phyloP scores from a whole-genome alignment of 352 stramenopile species.

The Blastocystis sp. region DNA sequence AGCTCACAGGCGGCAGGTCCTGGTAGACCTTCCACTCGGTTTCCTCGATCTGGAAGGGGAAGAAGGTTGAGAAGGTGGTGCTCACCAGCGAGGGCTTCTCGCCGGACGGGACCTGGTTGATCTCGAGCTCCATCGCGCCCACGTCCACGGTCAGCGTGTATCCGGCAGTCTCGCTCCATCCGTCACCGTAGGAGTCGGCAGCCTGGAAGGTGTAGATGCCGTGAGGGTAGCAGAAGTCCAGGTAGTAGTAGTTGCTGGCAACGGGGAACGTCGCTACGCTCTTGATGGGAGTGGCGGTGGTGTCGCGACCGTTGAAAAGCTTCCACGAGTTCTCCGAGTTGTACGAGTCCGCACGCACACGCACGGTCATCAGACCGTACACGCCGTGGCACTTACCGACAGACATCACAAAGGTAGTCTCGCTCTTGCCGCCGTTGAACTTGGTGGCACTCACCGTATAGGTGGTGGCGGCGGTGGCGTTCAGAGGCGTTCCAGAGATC shows the following conservation, averaged over 20 bases:
- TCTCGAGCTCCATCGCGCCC: not conserved
- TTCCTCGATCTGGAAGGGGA: constrained; percentile 20
- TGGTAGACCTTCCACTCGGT: not conserved
- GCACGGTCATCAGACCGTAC: not conserved
- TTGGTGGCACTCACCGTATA: not conserved
- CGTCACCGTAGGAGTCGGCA: not conserved
- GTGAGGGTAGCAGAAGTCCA: not conserved
- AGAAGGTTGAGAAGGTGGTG: not conserved
- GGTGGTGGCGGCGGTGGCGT: not conserved
- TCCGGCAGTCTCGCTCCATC: not conserved
- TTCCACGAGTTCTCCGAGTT: not conserved
- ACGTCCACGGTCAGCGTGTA: not conserved
- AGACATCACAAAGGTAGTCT: not conserved
- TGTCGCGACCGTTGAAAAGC: not conserved
- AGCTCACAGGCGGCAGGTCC: not conserved
- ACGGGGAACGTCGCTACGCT: not conserved
- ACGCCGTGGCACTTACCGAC: not conserved
- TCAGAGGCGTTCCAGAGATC: not conserved
- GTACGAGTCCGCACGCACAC: not conserved
- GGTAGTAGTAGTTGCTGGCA: not conserved
- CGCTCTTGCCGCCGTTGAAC: not conserved
- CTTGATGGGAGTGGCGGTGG: not conserved
- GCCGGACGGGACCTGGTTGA: not conserved
- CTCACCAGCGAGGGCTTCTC: not conserved
- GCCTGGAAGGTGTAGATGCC: not conserved